Percentiles rank a stretch among this genome's conserved stretches.
These are phyloP conservation scores for Fusarium stilboides DNA, from an alignment of 2,329 filamentous ascomycete species.

Conservation along the genomic window DNA sequence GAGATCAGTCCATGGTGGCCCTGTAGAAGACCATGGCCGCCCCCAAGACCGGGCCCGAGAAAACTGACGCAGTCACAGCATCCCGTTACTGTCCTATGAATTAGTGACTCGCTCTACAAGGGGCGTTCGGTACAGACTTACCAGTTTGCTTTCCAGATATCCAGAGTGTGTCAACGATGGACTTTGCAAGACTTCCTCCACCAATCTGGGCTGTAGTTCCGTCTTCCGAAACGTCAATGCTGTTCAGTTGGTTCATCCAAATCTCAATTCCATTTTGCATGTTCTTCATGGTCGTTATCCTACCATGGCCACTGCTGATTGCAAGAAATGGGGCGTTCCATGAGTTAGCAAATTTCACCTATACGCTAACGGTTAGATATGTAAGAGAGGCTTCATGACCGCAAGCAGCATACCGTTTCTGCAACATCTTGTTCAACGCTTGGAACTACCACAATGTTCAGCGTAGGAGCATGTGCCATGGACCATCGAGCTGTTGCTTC, in stretches of 20 bases:
- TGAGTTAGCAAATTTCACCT: too few relatives aligned
- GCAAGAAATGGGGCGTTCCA: too few relatives aligned
- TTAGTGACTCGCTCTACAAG: conserved; percentile 53
- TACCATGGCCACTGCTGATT: too few relatives aligned
- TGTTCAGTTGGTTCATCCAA: neutral
- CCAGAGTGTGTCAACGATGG: neutral
- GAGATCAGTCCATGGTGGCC: too few relatives aligned
- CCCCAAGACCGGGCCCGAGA: too few relatives aligned
- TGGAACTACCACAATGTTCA: neutral
- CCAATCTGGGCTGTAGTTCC: neutral
- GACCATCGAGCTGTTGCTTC: neutral
- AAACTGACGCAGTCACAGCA: neutral
- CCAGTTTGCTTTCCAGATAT: neutral
- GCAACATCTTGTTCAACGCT: too few relatives aligned
- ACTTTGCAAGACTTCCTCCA: neutral
- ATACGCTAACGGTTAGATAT: too few relatives aligned
- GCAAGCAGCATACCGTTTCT: too few relatives aligned
- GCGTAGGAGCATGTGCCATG: neutral
- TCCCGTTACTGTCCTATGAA: neutral
- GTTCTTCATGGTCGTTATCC: too few relatives aligned
- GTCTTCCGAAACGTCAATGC: neutral
- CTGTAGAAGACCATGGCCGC: too few relatives aligned
- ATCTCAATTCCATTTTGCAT: neutral
- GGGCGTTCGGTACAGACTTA: neutral
- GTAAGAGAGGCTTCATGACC: too few relatives aligned